A percentile compares a stretch with the other conserved stretches of the same genome.
phyloP scores from a whole-genome alignment of 2,329 filamentous ascomycete species.

The Fusarium sambucinum region DNA sequence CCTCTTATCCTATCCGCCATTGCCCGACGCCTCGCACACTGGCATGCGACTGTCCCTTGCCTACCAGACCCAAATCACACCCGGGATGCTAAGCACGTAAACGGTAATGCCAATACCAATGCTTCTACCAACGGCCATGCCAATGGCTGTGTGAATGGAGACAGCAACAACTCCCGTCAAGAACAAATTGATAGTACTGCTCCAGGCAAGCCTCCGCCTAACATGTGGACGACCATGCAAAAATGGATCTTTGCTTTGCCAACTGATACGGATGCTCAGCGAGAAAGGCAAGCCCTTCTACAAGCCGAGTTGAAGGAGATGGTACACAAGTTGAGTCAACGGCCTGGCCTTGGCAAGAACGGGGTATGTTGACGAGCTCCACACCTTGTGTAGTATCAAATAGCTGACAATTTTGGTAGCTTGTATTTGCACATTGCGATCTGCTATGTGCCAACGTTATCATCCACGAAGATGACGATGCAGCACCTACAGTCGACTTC shows the following conservation, averaged over 20 bases:
- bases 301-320: conserved; percentile 81
- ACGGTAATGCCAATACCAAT: conserved; percentile 54
- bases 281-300: conserved; percentile 73
- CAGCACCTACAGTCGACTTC: conserved; percentile 70
- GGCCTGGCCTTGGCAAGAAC: conserved; percentile 79
- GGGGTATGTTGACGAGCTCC: conserved; percentile 66
- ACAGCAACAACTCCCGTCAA: conserved; percentile 51
- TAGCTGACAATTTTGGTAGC: conserved; percentile 58
- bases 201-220: conserved; percentile 79
- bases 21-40: conserved; percentile 86
- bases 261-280: conserved; percentile 75
- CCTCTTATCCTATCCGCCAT: conserved; percentile 84
- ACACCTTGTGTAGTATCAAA: conserved; percentile 1
- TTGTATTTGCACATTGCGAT: conserved; percentile 96
- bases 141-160: conserved; percentile 45
- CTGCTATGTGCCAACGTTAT: conserved; percentile 97
- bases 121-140: conserved; percentile 49
- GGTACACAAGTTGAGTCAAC: conserved; percentile 77
- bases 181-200: conserved; percentile 64
- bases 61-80: conserved; percentile 54
- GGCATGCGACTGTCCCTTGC: conserved; percentile 83
- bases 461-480: conserved; percentile 65
- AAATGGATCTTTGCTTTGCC: conserved; percentile 94
- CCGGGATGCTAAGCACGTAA: conserved; percentile 42
- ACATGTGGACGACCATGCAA: conserved; percentile 94